Base-by-base conservation (phyloP, 2,329 filamentous ascomycete genomes). In the Hymenoscyphus salicellus region DNA sequence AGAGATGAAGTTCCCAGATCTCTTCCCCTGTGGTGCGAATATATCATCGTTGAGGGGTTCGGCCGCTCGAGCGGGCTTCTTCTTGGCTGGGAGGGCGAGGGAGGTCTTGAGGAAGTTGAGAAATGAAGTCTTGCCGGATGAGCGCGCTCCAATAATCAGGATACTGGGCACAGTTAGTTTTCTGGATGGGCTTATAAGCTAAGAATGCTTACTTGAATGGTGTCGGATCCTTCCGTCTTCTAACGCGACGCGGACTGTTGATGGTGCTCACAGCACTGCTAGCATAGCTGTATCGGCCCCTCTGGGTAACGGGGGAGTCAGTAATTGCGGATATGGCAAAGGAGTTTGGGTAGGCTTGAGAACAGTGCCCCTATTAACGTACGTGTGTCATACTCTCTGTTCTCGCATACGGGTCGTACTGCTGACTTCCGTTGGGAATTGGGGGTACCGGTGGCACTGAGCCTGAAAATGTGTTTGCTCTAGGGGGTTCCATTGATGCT, bases 371-470 rank as follows among this genome's bases (percentile, higher is more conserved):
- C n/a, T n/a, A n/a, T n/a, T n/a, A n/a, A n/a, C n/a, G n/a, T n/a
- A n/a, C n/a, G n/a, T n/a, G n/a, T n/a, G n/a, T 93, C 92, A 98
- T 97, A 83, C 94, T 97, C 81, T 96, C 92, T 41, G 90, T 89
- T 68, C 91, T 86, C 56, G 90, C 87, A 75, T 95, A 95, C 16
- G 91, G 90, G 73, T 96, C 92, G 68, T 85, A 83, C 72, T 82
- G 84, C 72, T 82, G 84, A 58, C 84, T 84, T 64, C 84, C 84
- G 66, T 63, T 66, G 4, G 66, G 62, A 20, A 56, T 66, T 3
- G 43, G 52, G 55, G 86, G 86, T 61, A 89, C 80, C 1, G 87
- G 86, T 61, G 86, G 86, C 55, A 84, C 77, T 55, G 86, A 82
- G 70, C 66, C 58, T 7, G 65, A 63, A 33, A 67, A 62, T 68